phyloP scores from a whole-genome alignment of 306 rosid species.

The Vachellia pachyceras region DNA sequence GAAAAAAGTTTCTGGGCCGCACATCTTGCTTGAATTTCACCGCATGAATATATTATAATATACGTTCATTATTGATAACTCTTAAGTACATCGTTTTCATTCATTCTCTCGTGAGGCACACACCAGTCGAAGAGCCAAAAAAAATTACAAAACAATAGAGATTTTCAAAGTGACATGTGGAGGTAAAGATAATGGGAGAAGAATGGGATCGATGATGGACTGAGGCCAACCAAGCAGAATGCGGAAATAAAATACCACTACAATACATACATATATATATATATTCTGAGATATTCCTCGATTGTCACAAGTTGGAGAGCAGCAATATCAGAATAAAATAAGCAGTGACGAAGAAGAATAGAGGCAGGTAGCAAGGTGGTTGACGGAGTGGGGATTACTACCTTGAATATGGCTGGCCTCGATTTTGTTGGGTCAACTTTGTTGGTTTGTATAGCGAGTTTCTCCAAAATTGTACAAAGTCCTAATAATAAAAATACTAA shows the following conservation, averaged over 20 bases:
- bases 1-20: slow-evolving; percentile 38
- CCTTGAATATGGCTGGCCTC: slow-evolving; percentile 36
- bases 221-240: not conserved
- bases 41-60: slow-evolving; percentile 9
- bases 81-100: not conserved
- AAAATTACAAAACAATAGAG: not conserved
- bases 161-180: not conserved
- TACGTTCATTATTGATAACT: not conserved
- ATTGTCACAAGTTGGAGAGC: not conserved
- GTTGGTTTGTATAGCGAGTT: slow-evolving; percentile 1
- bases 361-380: not conserved
- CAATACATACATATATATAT: not conserved
- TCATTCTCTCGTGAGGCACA: slow-evolving; percentile 5
- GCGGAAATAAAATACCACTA: not conserved
- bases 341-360: not conserved
- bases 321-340: not conserved
- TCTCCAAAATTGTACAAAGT: not conserved
- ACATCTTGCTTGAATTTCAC: slow-evolving; percentile 54
- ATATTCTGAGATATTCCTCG: not conserved
- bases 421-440: slow-evolving; percentile 53
- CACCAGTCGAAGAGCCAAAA: not conserved
- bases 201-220: not conserved
- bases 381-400: not conserved
- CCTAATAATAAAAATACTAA: not conserved
- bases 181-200: not conserved